Base-by-base conservation (phyloP, 805 yeast genomes). In the Isabelozyma rhagii region DNA sequence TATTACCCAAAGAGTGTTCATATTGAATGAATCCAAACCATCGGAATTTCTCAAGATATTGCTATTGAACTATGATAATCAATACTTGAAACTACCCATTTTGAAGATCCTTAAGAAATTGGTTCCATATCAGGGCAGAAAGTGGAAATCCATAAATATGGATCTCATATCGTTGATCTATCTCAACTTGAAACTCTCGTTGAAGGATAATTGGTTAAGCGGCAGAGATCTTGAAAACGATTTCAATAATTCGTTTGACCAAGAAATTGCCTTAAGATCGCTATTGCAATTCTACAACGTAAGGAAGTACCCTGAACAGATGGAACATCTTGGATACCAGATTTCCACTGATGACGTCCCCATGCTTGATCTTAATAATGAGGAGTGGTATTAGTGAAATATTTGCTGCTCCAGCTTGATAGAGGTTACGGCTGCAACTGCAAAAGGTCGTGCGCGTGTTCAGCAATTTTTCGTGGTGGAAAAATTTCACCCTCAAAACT, bases 71-170 rank as follows among this genome's bases (percentile, higher is more conserved):
- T 85, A 83, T 61, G 67, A 67, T 31, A 89, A 88, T 59, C 62
- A 71, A 21, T 77, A 78, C 8, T 65, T 90, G 21, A 84, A 87
- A 68, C 73, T 73, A 45, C 92, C 96, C 1, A 82, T 88, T 3
- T 71, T 92, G 58, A 84, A 84, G 59, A 78, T 88, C 1, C 72
- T 92, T 51, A 91, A 89, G 63, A 84, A 87, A 53, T 77, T 91
- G 46, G 84, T 91, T 1, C 97, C 97, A 0, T 89, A 86, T 68
- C 92, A 89, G 59, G 97, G 97, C 15, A 83, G 94, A 51, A 91
- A 92, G 66, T 93, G 99, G 99, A 84, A 91, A 57, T 81, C 91
- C 11, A 81, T 84, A 54, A 94, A 93, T 63, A 93, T 94, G 97
- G 97, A 92, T 55, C 74, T 94, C 43, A 88, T 93, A 4, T 89